phyloP scores from a whole-genome alignment of 495 filamentous ascomycete genomes.

The Pseudomonodictys pantanalensis region DNA sequence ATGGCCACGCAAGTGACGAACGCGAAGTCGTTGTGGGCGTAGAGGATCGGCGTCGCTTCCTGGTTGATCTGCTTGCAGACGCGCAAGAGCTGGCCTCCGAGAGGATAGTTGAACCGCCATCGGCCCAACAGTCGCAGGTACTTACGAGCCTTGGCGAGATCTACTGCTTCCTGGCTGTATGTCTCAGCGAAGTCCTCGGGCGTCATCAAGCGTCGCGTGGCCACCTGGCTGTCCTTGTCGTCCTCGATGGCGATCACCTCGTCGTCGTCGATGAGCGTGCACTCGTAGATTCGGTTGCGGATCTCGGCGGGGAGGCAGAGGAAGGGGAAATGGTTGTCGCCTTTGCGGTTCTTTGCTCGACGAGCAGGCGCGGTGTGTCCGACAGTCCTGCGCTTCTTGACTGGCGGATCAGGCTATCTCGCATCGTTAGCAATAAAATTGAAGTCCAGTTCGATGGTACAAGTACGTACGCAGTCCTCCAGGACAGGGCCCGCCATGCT shows the following conservation, averaged over 20 bases:
- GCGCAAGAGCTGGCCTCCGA: conserved; percentile 14
- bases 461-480: too few species aligned
- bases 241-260: background rate
- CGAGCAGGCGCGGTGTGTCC: too few species aligned
- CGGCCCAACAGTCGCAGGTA: background rate
- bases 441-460: too few species aligned
- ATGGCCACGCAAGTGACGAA: background rate
- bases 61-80: conserved; percentile 28
- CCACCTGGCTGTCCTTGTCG: background rate
- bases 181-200: background rate
- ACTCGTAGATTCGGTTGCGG: background rate
- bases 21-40: conserved; percentile 30
- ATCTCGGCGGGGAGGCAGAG: background rate
- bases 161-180: background rate
- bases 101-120: background rate
- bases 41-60: conserved; percentile 33
- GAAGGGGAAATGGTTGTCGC: background rate
- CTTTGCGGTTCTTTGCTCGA: too few species aligned
- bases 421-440: too few species aligned
- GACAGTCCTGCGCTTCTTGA: too few species aligned
- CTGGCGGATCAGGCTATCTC: too few species aligned
- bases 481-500: too few species aligned
- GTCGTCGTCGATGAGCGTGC: background rate
- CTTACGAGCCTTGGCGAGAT: background rate
- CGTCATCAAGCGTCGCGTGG: background rate